Conservation (phyloP, 768 basidiomycete species). For the Tephrocybe sp. region DNA sequence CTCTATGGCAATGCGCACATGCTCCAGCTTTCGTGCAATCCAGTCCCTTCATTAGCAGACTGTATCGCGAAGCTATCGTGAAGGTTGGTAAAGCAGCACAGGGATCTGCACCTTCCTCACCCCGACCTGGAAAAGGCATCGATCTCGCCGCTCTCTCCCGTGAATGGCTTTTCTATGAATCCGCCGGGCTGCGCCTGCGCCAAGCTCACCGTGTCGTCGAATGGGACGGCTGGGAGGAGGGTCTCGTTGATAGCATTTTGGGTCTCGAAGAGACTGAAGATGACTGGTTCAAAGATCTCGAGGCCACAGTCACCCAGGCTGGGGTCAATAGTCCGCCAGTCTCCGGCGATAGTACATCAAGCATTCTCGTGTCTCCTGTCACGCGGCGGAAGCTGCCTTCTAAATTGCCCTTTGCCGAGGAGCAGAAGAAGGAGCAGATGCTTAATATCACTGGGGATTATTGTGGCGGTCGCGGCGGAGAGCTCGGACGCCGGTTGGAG, state of each 20-base stretch:
- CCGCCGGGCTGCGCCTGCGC: conserved; percentile 62
- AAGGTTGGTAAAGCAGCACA: conserved; percentile 34
- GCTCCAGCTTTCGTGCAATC: conserved; percentile 77
- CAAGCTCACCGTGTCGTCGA: conserved; percentile 80
- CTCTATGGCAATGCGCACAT: conserved; percentile 84
- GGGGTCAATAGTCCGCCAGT: conserved; percentile 24
- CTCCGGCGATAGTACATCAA: conserved; percentile 1
- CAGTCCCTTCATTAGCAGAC: conserved; percentile 70
- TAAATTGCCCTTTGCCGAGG: conserved; percentile 54
- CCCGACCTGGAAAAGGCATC: conserved; percentile 19
- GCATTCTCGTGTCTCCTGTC: conserved; percentile 23
- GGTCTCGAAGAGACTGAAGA: conserved; percentile 71
- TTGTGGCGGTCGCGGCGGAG: conserved; percentile 78
- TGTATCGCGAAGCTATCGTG: conserved; percentile 67
- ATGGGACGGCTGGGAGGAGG: conserved; percentile 94
- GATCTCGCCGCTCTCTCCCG: conserved; percentile 47
- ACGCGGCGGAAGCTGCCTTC: conserved; percentile 36
- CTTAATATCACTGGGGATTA: conserved; percentile 72
- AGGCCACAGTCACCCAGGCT: conserved; percentile 13
- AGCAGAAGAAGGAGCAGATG: conserved; percentile 69
- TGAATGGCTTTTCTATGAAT: conserved; percentile 78
- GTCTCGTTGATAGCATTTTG: conserved; percentile 71
- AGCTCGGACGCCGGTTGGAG: conserved; percentile 73
- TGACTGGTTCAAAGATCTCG: conserved; percentile 62
- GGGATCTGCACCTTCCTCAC: conserved; percentile 23